Conservation (phyloP, 2,329 filamentous ascomycete species). For the Paecilomyces niveus region DNA sequence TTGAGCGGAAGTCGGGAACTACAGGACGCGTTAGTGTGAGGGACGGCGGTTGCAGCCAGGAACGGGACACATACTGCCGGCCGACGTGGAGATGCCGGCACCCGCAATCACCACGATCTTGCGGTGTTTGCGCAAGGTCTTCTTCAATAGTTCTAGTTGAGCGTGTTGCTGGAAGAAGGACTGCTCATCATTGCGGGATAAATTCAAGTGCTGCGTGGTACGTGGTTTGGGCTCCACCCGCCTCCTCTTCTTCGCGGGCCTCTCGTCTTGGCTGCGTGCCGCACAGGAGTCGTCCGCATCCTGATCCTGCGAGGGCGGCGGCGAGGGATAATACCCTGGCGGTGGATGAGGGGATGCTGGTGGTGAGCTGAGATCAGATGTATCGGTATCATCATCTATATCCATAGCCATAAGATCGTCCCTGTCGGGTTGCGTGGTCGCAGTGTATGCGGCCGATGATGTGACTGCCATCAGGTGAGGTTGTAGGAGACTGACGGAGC, state of each 20-base stretch:
- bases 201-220: conserved; percentile 74
- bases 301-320: conserved; percentile 38
- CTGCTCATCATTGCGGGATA: conserved; percentile 36
- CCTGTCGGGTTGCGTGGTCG: conserved; percentile 4
- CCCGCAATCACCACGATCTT: conserved; percentile 97
- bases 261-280: conserved; percentile 49
- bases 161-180: conserved; percentile 46
- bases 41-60: conserved; percentile 6
- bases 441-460: neutral
- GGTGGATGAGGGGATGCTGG: conserved; percentile 33
- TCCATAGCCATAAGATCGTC: conserved; percentile 14
- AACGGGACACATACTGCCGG: conserved; percentile 62
- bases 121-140: conserved; percentile 75
- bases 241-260: conserved; percentile 69
- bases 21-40: conserved; percentile 7
- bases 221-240: conserved; percentile 59
- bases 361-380: conserved; percentile 36
- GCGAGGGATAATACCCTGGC: conserved; percentile 32
- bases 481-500: conserved; percentile 1
- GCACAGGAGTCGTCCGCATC: conserved; percentile 29
- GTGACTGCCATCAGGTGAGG: neutral
- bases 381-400: conserved; percentile 23
- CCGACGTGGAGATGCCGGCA: conserved; percentile 93
- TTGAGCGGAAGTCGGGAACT: conserved; percentile 95
- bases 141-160: conserved; percentile 63